A percentile compares a stretch with the other conserved stretches of the same genome.
phyloP scores from a whole-genome alignment of 2,329 filamentous ascomycete genomes.

The Cladophialophora bantiana region DNA sequence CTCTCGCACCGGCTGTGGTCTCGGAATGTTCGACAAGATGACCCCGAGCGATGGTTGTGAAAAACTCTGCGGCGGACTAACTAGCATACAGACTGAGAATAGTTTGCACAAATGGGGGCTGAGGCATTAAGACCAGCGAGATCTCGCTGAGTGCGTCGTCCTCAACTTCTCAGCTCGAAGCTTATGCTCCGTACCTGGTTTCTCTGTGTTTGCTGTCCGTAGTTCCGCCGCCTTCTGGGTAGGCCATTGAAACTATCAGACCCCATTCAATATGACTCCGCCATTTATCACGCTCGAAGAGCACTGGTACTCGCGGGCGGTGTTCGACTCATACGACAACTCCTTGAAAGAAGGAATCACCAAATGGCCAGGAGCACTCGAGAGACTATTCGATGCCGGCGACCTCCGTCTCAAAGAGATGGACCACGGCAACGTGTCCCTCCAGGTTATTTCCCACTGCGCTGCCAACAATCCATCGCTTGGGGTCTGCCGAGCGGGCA shows the following conservation, averaged over 20 bases:
- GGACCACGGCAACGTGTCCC: slow-evolving; percentile 25
- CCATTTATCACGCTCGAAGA: slow-evolving; percentile 35
- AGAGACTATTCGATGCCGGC: slow-evolving; percentile 24
- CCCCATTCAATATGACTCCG: slow-evolving; percentile 21
- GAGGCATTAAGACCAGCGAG: too few relatives aligned
- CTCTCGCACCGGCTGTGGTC: too few relatives aligned
- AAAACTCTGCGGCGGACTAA: too few relatives aligned
- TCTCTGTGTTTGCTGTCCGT: too few relatives aligned
- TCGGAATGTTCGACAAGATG: too few relatives aligned
- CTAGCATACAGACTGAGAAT: too few relatives aligned
- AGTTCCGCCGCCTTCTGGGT: too few relatives aligned
- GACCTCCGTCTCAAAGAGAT: slow-evolving; percentile 26
- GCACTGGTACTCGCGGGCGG: slow-evolving; percentile 26
- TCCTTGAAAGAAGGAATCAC: slow-evolving; percentile 16
- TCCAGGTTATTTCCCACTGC: slow-evolving; percentile 34
- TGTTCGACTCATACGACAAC: slow-evolving; percentile 24
- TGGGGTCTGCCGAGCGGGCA: slow-evolving; percentile 23
- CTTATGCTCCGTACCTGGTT: too few relatives aligned
- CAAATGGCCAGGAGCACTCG: slow-evolving; percentile 20
- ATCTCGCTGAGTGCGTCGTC: too few relatives aligned
- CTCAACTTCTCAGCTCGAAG: too few relatives aligned
- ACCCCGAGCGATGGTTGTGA: too few relatives aligned
- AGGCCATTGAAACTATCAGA: not conserved
- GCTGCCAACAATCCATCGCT: slow-evolving; percentile 20
- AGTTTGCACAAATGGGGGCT: too few relatives aligned